Evolutionary conservation across 2,329 filamentous ascomycete species (phyloP), one percentile per base, ranked within the genome.

Genomic region (Beauveria brongniartii): DNA sequence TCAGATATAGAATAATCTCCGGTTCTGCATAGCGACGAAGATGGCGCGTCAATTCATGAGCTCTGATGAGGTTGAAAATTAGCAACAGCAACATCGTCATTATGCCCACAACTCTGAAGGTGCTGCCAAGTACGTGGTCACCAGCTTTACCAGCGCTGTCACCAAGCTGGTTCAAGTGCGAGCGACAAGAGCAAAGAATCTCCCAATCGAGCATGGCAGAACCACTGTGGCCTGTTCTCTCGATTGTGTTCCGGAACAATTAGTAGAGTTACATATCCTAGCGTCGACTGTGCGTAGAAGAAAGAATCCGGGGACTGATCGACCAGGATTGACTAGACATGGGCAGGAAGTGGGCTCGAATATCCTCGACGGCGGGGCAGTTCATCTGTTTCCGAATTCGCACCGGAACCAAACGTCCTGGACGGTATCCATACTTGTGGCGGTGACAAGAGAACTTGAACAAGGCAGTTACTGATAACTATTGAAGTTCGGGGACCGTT

Each of bases 271-370:
- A 26, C 37, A 43, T 54, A 37, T 14, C 28, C 20, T 48, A 57
- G 43, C 30, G 43, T 41, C 30, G 44, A 48, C 44, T 50, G 30
- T n/a, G 43, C 43, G 26, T 28, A 30, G 9, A 41, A 34, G 37
- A 48, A 50, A 34, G 41, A 58, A 58, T 51, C 55, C 55, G 55
- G 55, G 55, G 55, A 58, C 55, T 48, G 43, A 24, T 14, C 26
- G n/a, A 46, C 55, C 44, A 50, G 44, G 55, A 57, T 57, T 7
- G 20, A 50, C 34, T 20, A 43, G 20, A 41, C 46, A 41, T 51
- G 55, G 55, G 16, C 41, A 28, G n/a, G 4, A 22, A 48, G 55
- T 57, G 55, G 55, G 16, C 55, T 58, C 44, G 6, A 41, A 50
- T 58, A 20, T 26, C 46, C 44, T 47, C 41, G 56, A 40, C 24